phyloP scores from a whole-genome alignment of 2,329 filamentous ascomycete species.

The Boeremia lycopersici region DNA sequence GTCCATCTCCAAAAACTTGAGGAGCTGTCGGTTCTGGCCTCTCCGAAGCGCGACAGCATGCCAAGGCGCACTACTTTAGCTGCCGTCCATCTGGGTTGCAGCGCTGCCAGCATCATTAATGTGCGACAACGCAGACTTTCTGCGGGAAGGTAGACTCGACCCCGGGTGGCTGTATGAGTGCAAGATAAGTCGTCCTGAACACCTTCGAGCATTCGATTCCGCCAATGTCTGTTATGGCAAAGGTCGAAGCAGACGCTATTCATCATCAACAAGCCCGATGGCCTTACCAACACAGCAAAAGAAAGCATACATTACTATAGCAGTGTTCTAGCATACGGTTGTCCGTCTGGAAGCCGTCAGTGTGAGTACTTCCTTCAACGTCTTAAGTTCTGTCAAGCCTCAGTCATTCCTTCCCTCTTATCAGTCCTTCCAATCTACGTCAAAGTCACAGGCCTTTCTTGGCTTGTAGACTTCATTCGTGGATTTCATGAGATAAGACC shows the following conservation, averaged over 20 bases:
- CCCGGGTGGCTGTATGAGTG: not conserved
- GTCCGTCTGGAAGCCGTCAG: not conserved
- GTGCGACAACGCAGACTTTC: slow-evolving; percentile 6
- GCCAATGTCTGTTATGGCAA: not conserved
- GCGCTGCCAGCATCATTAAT: slow-evolving; percentile 10
- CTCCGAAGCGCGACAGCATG: not conserved
- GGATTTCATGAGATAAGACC: not conserved
- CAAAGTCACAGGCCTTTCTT: not conserved
- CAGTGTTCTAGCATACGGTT: not conserved
- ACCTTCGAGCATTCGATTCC: not conserved
- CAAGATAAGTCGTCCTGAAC: not conserved
- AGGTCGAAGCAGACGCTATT: not conserved
- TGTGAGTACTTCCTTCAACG: not conserved
- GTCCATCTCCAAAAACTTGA: slow-evolving; percentile 3
- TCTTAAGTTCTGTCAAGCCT: not conserved
- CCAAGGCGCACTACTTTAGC: slow-evolving; percentile 6
- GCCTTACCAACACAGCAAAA: not conserved
- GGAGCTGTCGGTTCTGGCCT: slow-evolving; percentile 4
- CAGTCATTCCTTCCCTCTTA: not conserved
- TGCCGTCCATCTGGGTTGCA: slow-evolving; percentile 9
- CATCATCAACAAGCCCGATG: not conserved
- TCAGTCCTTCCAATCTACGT: not conserved
- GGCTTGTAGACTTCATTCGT: not conserved
- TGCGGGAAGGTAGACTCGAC: not conserved
- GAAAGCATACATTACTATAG: not conserved